A percentile compares a stretch with the other conserved stretches of the same genome.
Conservation (phyloP, 345 rosid species). For the Euphorbia lathyris region DNA sequence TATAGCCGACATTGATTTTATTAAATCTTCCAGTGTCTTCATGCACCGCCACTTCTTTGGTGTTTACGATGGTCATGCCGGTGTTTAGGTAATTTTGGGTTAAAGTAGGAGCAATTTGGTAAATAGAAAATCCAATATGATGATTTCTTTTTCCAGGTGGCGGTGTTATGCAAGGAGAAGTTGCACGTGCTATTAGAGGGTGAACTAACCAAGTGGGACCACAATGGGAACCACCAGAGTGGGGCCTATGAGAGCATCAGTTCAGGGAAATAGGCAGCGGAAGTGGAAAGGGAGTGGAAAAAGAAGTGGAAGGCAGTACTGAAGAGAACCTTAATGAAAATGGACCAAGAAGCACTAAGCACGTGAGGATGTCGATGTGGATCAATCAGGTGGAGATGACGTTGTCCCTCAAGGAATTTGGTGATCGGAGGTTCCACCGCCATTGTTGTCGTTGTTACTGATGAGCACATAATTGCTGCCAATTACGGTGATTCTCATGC, state of each 20-base stretch:
- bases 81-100: constrained; percentile 39
- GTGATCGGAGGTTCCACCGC: constrained; percentile 54
- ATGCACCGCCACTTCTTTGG: constrained; percentile 57
- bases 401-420: constrained; percentile 37
- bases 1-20: not conserved
- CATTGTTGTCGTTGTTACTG: constrained; percentile 40
- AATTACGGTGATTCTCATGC: constrained; percentile 71
- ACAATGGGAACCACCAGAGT: constrained; percentile 1
- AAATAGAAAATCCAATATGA: constrained; percentile 1
- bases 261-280: not conserved
- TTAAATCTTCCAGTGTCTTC: not conserved
- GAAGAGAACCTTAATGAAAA: constrained; percentile 40
- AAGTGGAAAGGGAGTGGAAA: constrained; percentile 6
- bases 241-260: constrained; percentile 7
- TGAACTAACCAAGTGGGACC: constrained; percentile 37
- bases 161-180: constrained; percentile 41
- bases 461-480: constrained; percentile 42
- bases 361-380: constrained; percentile 45
- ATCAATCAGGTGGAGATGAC: constrained; percentile 26
- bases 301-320: constrained; percentile 37
- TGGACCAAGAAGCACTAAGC: constrained; percentile 43
- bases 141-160: constrained; percentile 34
- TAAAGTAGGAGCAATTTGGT: constrained; percentile 19
- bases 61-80: constrained; percentile 87
- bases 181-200: constrained; percentile 50